phyloP scores from a whole-genome alignment of 129 eudicot genomes.

The Flaveria ramosissima region DNA sequence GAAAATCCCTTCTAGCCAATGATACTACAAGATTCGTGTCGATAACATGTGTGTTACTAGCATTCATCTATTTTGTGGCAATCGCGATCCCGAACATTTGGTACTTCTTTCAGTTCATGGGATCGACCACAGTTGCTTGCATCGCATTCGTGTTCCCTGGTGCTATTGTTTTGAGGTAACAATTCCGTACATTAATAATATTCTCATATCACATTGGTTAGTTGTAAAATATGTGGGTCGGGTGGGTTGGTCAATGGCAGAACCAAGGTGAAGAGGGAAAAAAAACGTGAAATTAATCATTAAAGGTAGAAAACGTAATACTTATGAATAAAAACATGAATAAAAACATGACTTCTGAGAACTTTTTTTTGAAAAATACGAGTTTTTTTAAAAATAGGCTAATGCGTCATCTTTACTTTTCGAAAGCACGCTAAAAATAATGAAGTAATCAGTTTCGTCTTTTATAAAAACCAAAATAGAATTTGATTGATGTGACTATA shows the following conservation, averaged over 20 bases:
- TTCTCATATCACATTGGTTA: background rate
- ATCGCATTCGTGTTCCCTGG: conserved; percentile 82
- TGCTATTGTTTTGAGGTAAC: conserved; percentile 72
- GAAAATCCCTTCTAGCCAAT: conserved; percentile 43
- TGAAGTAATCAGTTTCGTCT: too few species aligned
- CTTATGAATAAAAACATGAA: too few species aligned
- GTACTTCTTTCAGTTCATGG: conserved; percentile 91
- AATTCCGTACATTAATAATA: background rate
- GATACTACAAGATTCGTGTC: conserved; percentile 58
- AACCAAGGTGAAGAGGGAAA: too few species aligned
- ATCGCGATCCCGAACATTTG: conserved; percentile 76
- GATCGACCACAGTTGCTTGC: conserved; percentile 76
- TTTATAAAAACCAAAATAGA: too few species aligned
- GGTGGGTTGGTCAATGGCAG: background rate
- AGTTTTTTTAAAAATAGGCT: too few species aligned
- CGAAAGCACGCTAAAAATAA: too few species aligned
- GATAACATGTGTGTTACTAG: conserved; percentile 51
- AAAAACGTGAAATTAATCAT: too few species aligned
- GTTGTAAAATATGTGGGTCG: background rate
- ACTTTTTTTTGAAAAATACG: too few species aligned
- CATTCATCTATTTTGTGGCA: conserved; percentile 54
- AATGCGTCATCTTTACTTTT: too few species aligned
- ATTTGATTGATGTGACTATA: too few species aligned
- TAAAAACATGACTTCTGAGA: too few species aligned
- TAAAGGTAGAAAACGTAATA: too few species aligned